Evolutionary conservation across 768 basidiomycete genomes (phyloP).

Genomic region (Agrocybe chaxingu): DNA sequence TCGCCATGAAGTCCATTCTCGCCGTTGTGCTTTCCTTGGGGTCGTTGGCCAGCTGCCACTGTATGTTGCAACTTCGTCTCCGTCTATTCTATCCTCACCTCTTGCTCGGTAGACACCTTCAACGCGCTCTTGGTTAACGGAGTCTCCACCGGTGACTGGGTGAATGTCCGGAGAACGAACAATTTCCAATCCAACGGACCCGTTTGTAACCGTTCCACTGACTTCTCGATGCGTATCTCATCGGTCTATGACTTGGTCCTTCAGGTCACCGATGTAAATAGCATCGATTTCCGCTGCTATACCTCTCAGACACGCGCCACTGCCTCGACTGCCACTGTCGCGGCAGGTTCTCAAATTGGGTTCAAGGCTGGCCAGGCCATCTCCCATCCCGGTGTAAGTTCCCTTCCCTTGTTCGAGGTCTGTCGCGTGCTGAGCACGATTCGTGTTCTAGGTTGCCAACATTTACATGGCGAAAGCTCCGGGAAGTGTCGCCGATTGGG

Average conservation of each 20-base stretch:
- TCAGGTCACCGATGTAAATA: slow-evolving; percentile 44
- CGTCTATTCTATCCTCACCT: too few species aligned
- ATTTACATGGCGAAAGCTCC: slow-evolving; percentile 22
- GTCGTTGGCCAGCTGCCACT: not conserved
- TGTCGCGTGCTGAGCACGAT: not conserved
- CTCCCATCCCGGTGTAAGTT: slow-evolving; percentile 18
- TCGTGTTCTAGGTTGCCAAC: slow-evolving; percentile 12
- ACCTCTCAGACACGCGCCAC: slow-evolving; percentile 34
- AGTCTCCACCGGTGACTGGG: slow-evolving; percentile 33
- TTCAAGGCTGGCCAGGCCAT: slow-evolving; percentile 9
- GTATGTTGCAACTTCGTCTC: not conserved
- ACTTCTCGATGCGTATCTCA: not conserved
- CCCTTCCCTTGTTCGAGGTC: not conserved
- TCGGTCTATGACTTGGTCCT: not conserved
- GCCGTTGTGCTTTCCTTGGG: too few species aligned
- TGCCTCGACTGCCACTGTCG: slow-evolving; percentile 37
- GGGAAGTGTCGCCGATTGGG: slow-evolving; percentile 27
- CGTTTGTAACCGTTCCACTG: slow-evolving; percentile 15
- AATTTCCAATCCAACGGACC: slow-evolving; percentile 40
- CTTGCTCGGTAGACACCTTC: slow-evolving; percentile 35
- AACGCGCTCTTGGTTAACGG: slow-evolving; percentile 40
- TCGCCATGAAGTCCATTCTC: too few species aligned
- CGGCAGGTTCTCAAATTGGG: slow-evolving; percentile 21
- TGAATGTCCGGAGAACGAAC: slow-evolving; percentile 41
- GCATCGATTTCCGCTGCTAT: slow-evolving; percentile 47